A percentile compares a stretch with the other conserved stretches of the same genome.
These are phyloP conservation scores for Silene uniflora DNA, from an alignment of 148 eudicot genomes.

Conservation along the genomic window DNA sequence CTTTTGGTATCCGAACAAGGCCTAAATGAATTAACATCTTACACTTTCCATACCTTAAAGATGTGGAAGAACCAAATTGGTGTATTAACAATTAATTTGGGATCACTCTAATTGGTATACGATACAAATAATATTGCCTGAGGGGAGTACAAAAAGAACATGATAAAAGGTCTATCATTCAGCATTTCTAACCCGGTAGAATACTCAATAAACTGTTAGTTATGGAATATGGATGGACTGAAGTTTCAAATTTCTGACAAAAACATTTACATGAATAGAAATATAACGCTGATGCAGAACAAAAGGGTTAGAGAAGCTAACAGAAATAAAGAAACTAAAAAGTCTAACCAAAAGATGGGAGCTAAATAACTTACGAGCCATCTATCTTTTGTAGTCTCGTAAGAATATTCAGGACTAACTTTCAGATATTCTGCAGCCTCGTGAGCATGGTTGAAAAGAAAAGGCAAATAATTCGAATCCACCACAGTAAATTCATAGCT, in stretches of 20 bases:
- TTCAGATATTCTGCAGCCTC: constrained; percentile 58
- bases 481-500: constrained; percentile 76
- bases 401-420: constrained; percentile 43
- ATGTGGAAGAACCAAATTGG: no score
- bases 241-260: background rate
- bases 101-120: background rate
- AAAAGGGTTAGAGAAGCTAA: background rate
- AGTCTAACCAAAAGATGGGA: background rate
- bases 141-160: background rate
- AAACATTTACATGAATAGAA: background rate
- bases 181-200: background rate
- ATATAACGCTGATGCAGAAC: background rate
- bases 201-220: background rate
- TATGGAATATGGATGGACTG: background rate
- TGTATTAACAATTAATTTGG: background rate
- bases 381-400: constrained; percentile 41
- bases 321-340: constrained; percentile 13
- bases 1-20: no score
- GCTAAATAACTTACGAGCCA: constrained; percentile 63
- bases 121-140: no score
- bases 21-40: no score
- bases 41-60: background rate
- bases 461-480: constrained; percentile 76
- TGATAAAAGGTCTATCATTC: background rate
- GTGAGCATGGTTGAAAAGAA: constrained; percentile 83